A percentile compares a stretch with the other conserved stretches of the same genome.
These are phyloP conservation scores for Leucosporidium yakuticum DNA, from an alignment of 768 basidiomycete species.

Conservation along the genomic window DNA sequence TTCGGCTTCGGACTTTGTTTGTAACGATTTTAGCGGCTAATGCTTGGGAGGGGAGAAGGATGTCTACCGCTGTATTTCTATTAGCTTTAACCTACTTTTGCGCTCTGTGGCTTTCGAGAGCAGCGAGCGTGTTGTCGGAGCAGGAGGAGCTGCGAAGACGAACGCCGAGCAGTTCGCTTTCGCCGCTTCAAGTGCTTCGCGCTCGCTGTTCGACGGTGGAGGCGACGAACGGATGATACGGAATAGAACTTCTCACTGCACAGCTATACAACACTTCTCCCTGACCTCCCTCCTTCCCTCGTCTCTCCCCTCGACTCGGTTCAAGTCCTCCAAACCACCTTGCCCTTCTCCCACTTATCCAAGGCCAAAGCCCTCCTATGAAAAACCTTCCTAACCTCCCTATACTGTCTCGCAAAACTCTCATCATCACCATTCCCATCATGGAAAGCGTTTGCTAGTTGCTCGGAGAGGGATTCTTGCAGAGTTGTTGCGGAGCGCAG, in stretches of 20 bases:
- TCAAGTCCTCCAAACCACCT: slow-evolving; percentile 51
- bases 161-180: too few species aligned
- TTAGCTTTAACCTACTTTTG: neutral
- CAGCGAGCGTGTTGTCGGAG: too few species aligned
- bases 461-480: slow-evolving; percentile 84
- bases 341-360: slow-evolving; percentile 75
- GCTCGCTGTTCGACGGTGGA: too few species aligned
- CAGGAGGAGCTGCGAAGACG: too few species aligned
- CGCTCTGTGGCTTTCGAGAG: too few species aligned
- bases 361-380: slow-evolving; percentile 90
- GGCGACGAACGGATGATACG: too few species aligned
- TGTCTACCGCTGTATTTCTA: neutral
- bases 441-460: slow-evolving; percentile 74
- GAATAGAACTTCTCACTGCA: too few species aligned
- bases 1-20: neutral
- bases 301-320: too few species aligned
- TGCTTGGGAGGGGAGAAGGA: neutral
- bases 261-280: too few species aligned
- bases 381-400: slow-evolving; percentile 77
- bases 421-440: slow-evolving; percentile 51
- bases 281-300: too few species aligned
- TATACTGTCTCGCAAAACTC: slow-evolving; percentile 80
- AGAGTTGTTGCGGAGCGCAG: slow-evolving; percentile 79
- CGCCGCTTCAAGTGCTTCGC: too few species aligned
- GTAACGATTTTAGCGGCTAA: neutral